Evolutionary conservation across 805 yeast genomes (phyloP), one percentile per base, ranked within the genome.

Genomic region (Torulaspora gathmanii): DNA sequence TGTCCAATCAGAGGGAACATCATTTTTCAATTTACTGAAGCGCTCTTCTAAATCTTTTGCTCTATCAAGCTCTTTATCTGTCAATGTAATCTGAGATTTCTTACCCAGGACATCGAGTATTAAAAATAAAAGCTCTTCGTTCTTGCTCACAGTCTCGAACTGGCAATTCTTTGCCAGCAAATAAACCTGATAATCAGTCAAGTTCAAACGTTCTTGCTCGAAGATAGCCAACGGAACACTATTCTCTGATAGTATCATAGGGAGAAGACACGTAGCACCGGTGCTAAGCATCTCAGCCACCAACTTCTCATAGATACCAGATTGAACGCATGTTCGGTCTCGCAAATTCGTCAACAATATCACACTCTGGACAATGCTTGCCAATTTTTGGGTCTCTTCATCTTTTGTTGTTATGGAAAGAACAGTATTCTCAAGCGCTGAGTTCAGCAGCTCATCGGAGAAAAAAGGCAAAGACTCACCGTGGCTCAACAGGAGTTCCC

Each of bases 401-500:
- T 55, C 40, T 34, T 70, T 73, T 17, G 54, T 57, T 2, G 54
- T 53, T 45, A 72, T 77, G 10, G 74, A 74, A 23, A 55, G 35
- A 1, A 74, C 52, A 5, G 72, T 53, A 42, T 72, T 74, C 12
- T 61, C 51, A 15, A 73, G 42, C 3, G 73, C 62, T 3, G 57
- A 49, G 1, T 47, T 34, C 11, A 68, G 42, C 3, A 67, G 56
- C 0, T 52, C 60, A 35, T 67, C 58, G 25, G 57, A 48, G 13
- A 50, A 16, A 3, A 50, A 51, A 11, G 50, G 31, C 7, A 45
- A 17, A 5, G 37, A 7, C 5, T 37, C 33, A 2, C 42, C 41
- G 42, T 60, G 67, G 37, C 66, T 65, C 9, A 60, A 51, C 42
- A 70, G 71, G 9, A 78, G 53, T 41, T 77, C 80, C 71, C 74